Evolutionary conservation across 345 rosid species (phyloP).

Genomic region (Carallia pectinifolia): DNA sequence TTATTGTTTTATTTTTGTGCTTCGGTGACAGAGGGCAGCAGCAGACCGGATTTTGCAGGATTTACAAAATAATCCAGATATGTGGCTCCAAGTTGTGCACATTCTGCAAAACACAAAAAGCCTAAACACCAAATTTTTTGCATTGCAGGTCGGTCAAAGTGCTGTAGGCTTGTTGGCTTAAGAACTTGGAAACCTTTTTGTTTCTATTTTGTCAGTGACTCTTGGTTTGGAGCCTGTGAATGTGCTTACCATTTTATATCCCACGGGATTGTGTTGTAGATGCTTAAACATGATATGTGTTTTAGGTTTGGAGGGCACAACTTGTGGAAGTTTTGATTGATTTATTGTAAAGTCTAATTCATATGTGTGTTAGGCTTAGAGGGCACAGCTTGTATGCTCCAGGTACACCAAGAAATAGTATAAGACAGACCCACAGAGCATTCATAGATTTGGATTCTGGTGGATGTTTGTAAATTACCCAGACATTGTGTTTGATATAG

Average conservation of each 20-base stretch:
- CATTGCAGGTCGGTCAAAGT: slow-evolving; percentile 68
- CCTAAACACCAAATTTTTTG: slow-evolving; percentile 92
- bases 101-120: slow-evolving; percentile 75
- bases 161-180: background rate
- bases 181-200: background rate
- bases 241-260: background rate
- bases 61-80: slow-evolving; percentile 88
- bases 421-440: background rate
- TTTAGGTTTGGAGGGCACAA: background rate
- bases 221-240: background rate
- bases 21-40: slow-evolving; percentile 68
- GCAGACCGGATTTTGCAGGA: slow-evolving; percentile 98
- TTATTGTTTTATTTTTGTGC: slow-evolving; percentile 4
- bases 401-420: background rate
- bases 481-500: background rate
- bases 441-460: background rate
- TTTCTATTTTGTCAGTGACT: background rate
- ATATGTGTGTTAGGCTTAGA: background rate
- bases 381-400: background rate
- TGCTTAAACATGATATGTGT: background rate
- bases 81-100: slow-evolving; percentile 99
- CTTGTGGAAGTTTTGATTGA: slow-evolving; percentile 1
- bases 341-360: background rate
- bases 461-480: background rate
- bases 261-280: background rate